Percentiles rank a stretch among this genome's conserved stretches.
phyloP scores from a whole-genome alignment of 2,329 filamentous ascomycete genomes.

The Coniella vitis region DNA sequence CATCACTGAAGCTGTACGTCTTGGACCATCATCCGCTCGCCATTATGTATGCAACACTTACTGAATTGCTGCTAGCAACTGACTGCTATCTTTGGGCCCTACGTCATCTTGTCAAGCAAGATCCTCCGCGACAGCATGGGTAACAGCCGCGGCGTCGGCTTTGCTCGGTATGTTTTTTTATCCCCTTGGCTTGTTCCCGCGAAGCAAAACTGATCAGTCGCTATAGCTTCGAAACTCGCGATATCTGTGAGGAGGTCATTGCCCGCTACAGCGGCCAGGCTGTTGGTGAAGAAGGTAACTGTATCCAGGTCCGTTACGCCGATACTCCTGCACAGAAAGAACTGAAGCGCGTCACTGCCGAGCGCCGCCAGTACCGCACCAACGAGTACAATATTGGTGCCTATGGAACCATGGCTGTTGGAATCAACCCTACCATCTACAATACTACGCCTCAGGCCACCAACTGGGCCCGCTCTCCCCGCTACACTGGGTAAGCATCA shows the following conservation, averaged over 20 bases:
- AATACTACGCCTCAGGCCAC: conserved; percentile 22
- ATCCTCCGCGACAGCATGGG: conserved; percentile 89
- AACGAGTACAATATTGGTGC: conserved; percentile 84
- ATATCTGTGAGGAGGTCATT: conserved; percentile 87
- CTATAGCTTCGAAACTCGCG: conserved; percentile 76
- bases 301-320: conserved; percentile 91
- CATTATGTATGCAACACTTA: conserved; percentile 17
- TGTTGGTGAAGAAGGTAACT: conserved; percentile 70
- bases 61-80: conserved; percentile 49
- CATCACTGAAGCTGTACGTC: conserved; percentile 78
- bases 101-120: conserved; percentile 85
- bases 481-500: conserved; percentile 20
- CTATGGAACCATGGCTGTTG: conserved; percentile 56
- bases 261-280: conserved; percentile 74
- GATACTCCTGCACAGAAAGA: conserved; percentile 96
- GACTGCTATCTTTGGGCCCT: conserved; percentile 70
- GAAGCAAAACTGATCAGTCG: not conserved
- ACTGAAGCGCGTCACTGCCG: conserved; percentile 90
- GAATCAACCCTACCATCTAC: conserved; percentile 45
- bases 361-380: conserved; percentile 90
- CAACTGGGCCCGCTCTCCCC: conserved; percentile 30
- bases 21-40: conserved; percentile 1
- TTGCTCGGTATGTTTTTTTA: conserved; percentile 66
- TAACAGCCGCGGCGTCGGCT: conserved; percentile 92
- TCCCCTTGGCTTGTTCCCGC: conserved; percentile 19